Evolutionary conservation across 176 grass and related monocot species (phyloP).

Genomic region (Sorghum bicolor): DNA sequence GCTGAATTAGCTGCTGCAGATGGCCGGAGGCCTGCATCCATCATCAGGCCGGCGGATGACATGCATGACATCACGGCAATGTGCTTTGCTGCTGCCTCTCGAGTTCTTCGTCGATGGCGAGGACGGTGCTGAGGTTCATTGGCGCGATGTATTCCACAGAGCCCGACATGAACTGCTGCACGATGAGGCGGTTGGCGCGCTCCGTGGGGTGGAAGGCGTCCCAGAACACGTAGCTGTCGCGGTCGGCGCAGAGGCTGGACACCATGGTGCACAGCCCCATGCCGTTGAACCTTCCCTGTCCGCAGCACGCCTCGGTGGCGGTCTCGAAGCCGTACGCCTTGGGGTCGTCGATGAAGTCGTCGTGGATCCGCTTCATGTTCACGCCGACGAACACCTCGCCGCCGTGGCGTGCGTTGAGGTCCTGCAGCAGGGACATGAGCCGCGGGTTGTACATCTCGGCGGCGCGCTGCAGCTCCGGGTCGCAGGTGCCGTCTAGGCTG

Average conservation of each 20-base stretch:
- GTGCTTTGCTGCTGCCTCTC: neutral
- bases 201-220: conserved; percentile 89
- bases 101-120: conserved; percentile 36
- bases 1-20: too few relatives aligned
- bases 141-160: conserved; percentile 51
- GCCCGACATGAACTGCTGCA: conserved; percentile 48
- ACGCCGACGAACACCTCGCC: conserved; percentile 46
- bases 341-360: conserved; percentile 70
- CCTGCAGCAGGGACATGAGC: conserved; percentile 23
- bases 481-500: conserved; percentile 64
- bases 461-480: conserved; percentile 68
- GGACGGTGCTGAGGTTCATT: conserved; percentile 83
- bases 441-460: conserved; percentile 73
- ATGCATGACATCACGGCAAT: neutral
- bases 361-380: conserved; percentile 58
- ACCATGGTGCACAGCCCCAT: conserved; percentile 72
- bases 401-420: conserved; percentile 49
- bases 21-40: too few relatives aligned
- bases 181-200: conserved; percentile 74
- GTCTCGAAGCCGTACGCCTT: conserved; percentile 47
- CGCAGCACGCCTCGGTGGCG: conserved; percentile 68
- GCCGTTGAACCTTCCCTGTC: conserved; percentile 75
- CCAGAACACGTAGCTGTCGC: conserved; percentile 80
- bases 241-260: conserved; percentile 57
- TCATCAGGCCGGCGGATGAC: too few relatives aligned